A percentile compares a stretch with the other conserved stretches of the same genome.
Evolutionary conservation across 345 rosid genomes (phyloP).

Genomic region (Populus nigra): DNA sequence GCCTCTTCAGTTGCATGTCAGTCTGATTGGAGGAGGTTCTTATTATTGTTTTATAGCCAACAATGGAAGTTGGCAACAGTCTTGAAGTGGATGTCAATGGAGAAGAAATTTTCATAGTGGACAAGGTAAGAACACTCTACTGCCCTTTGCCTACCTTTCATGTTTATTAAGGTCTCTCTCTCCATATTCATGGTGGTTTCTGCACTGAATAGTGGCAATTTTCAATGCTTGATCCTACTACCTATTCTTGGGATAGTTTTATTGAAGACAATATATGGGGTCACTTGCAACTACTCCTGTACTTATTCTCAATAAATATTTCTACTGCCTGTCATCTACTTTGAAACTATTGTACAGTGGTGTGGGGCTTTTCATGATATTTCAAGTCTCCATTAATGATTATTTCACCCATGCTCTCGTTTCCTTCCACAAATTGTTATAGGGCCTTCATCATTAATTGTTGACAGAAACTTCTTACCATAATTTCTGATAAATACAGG

Average conservation of each 20-base stretch:
- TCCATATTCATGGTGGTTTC: background rate
- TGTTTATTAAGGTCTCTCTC: background rate
- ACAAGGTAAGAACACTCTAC: conserved; percentile 37
- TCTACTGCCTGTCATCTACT: background rate
- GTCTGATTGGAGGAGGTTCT: conserved; percentile 9
- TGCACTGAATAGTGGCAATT: background rate
- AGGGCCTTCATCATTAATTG: conserved; percentile 21
- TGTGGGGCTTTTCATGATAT: background rate
- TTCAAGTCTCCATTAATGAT: conserved; percentile 5
- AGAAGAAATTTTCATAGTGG: conserved; percentile 45
- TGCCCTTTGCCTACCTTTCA: background rate
- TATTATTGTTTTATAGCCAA: background rate
- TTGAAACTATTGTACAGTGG: background rate
- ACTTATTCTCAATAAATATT: background rate
- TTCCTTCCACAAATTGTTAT: conserved; percentile 3
- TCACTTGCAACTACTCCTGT: background rate
- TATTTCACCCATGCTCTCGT: conserved; percentile 1
- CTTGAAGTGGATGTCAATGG: conserved; percentile 62
- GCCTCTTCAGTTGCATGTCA: background rate
- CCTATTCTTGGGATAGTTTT: background rate
- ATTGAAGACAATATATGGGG: background rate
- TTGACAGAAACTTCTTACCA: conserved; percentile 18
- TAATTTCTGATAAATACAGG: background rate
- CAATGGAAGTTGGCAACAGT: conserved; percentile 42
- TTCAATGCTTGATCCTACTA: conserved; percentile 2